Conservation (phyloP, 352 stramenopile genomes). For the Globisporangium mamillatum region DNA sequence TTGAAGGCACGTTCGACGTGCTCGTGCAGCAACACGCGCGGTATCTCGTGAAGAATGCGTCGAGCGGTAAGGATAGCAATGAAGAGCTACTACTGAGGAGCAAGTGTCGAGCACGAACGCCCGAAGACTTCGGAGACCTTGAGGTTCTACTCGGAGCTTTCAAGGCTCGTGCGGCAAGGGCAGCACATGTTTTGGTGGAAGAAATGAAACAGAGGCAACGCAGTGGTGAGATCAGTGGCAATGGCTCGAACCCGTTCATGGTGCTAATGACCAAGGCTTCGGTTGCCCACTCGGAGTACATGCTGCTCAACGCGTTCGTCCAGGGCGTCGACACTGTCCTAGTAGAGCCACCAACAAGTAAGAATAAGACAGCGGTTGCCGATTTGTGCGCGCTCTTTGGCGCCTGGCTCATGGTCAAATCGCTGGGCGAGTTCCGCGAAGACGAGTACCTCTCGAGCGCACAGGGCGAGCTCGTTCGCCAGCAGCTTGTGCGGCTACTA, state of each 20-base stretch:
- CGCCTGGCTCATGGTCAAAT: neutral
- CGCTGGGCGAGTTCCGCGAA: conserved; percentile 64
- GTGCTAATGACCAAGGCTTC: conserved; percentile 41
- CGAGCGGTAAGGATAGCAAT: neutral
- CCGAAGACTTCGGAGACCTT: conserved; percentile 26
- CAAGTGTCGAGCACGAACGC: conserved; percentile 16
- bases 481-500: conserved; percentile 41
- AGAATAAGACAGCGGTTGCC: conserved; percentile 47
- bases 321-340: conserved; percentile 18
- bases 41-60: conserved; percentile 54
- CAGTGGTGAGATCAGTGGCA: conserved; percentile 9
- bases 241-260: conserved; percentile 32
- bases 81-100: conserved; percentile 20
- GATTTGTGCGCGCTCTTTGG: conserved; percentile 71
- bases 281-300: conserved; percentile 29
- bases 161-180: conserved; percentile 23
- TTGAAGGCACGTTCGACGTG: conserved; percentile 97
- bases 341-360: conserved; percentile 12
- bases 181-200: conserved; percentile 14
- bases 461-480: conserved; percentile 51
- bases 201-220: conserved; percentile 6
- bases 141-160: conserved; percentile 26
- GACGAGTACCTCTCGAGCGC: conserved; percentile 51
- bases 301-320: conserved; percentile 29
- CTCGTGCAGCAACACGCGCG: conserved; percentile 91